These are phyloP conservation scores for Podila horticola DNA, from an alignment of 192 early-diverging fungal genomes.

Conservation along the genomic window DNA sequence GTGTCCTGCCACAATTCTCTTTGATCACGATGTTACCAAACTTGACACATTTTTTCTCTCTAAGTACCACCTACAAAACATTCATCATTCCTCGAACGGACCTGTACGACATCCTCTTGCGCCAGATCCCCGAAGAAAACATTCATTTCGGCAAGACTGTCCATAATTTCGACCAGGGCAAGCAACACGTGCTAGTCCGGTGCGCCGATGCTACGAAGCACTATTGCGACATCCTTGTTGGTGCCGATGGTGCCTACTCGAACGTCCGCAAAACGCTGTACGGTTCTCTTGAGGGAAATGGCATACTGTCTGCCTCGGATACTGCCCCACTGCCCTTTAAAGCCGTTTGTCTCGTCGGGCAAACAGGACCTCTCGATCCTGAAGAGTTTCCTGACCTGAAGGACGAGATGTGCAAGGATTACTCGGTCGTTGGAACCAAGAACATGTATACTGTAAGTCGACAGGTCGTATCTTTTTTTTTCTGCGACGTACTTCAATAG, in stretches of 20 bases:
- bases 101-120: too few species aligned
- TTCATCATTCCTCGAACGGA: too few species aligned
- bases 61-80: too few species aligned
- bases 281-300: background rate
- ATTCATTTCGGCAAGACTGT: background rate
- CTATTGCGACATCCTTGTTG: slow-evolving; percentile 13
- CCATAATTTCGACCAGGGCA: background rate
- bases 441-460: slow-evolving; percentile 11
- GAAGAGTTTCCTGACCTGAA: slow-evolving; percentile 8
- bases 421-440: slow-evolving; percentile 3
- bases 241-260: slow-evolving; percentile 11
- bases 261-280: slow-evolving; percentile 13
- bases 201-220: background rate
- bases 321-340: background rate
- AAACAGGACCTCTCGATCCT: slow-evolving; percentile 9
- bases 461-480: background rate
- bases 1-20: too few species aligned
- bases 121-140: too few species aligned
- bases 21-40: too few species aligned
- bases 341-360: slow-evolving; percentile 7
- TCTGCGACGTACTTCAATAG: too few species aligned
- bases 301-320: slow-evolving; percentile 1
- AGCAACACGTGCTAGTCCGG: background rate
- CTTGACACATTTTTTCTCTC: too few species aligned
- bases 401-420: background rate